Evolutionary conservation across 2,329 filamentous ascomycete species (phyloP).

Genomic region (Lasiodiplodia theobromae): DNA sequence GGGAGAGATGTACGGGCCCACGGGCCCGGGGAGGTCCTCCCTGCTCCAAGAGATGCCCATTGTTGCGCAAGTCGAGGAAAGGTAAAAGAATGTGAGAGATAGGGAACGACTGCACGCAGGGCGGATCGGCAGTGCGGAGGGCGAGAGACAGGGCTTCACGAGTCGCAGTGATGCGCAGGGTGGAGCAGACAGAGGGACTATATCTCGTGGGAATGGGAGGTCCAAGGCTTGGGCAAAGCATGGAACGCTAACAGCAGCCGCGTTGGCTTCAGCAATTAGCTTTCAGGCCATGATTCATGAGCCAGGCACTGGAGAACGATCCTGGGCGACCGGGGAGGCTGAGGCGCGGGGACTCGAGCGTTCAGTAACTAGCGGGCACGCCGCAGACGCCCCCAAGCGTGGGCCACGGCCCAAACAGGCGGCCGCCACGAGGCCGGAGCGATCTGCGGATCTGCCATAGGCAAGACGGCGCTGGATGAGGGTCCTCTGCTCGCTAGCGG

Average conservation of each 20-base stretch:
- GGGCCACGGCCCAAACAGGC: constrained; percentile 16
- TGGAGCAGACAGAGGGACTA: constrained; percentile 17
- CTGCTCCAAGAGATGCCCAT: constrained; percentile 19
- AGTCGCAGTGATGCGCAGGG: constrained; percentile 13
- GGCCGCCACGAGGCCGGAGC: constrained; percentile 22
- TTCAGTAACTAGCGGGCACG: not conserved
- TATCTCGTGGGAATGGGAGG: constrained; percentile 20
- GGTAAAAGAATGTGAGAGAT: not conserved
- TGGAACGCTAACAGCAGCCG: constrained; percentile 22
- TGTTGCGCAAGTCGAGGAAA: not conserved
- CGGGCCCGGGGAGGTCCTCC: not conserved
- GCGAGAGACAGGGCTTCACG: not conserved
- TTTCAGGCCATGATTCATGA: constrained; percentile 20
- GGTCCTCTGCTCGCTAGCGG: not conserved
- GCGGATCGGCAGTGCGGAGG: not conserved
- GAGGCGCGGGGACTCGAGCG: constrained; percentile 24
- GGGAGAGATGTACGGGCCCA: constrained; percentile 37
- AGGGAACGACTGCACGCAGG: not conserved
- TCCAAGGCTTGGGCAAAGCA: not conserved
- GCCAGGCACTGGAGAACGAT: constrained; percentile 4
- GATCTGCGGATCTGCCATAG: constrained; percentile 20
- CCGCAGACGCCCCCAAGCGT: not conserved
- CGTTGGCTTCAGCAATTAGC: constrained; percentile 17
- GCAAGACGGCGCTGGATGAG: constrained; percentile 4
- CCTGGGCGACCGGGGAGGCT: constrained; percentile 10